Evolutionary conservation across 805 yeast species (phyloP).

Genomic region (Hanseniaspora lachancei): DNA sequence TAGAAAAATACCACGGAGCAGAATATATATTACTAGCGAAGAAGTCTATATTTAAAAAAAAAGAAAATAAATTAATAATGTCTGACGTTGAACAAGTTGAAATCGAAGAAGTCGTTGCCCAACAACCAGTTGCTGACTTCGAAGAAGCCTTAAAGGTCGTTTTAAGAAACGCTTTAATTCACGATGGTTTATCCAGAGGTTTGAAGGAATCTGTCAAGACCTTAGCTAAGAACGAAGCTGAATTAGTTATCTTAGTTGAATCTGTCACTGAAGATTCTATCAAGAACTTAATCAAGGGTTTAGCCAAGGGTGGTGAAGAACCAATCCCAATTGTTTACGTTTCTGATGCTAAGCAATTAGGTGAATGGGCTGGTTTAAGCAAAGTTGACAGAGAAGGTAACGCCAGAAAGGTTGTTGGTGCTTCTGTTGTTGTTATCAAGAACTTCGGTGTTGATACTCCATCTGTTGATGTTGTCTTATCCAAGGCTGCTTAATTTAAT

Average conservation of each 20-base stretch:
- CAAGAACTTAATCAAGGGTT: constrained; percentile 95
- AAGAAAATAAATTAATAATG: constrained; percentile 34
- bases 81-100: constrained; percentile 83
- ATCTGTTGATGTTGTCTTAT: constrained; percentile 91
- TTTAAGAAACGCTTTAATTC: constrained; percentile 92
- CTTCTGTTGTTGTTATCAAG: constrained; percentile 98
- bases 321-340: constrained; percentile 98
- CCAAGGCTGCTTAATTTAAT: constrained; percentile 10
- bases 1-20: constrained; percentile 43
- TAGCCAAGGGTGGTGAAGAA: constrained; percentile 93
- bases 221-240: constrained; percentile 93
- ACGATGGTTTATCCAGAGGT: constrained; percentile 99
- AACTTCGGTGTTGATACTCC: constrained; percentile 99
- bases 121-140: constrained; percentile 78
- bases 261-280: constrained; percentile 96
- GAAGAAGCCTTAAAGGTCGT: constrained; percentile 98
- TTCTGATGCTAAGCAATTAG: constrained; percentile 97
- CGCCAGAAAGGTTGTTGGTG: constrained; percentile 99
- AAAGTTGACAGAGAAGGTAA: constrained; percentile 99
- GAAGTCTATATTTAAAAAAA: constrained; percentile 41
- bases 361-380: constrained; percentile 99
- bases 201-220: constrained; percentile 99
- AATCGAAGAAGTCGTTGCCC: constrained; percentile 66
- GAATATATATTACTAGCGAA: constrained; percentile 43
- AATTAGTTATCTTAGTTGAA: constrained; percentile 93